These are phyloP conservation scores for Pulveroboletus ravenelii DNA, from an alignment of 768 basidiomycete genomes.

Conservation along the genomic window DNA sequence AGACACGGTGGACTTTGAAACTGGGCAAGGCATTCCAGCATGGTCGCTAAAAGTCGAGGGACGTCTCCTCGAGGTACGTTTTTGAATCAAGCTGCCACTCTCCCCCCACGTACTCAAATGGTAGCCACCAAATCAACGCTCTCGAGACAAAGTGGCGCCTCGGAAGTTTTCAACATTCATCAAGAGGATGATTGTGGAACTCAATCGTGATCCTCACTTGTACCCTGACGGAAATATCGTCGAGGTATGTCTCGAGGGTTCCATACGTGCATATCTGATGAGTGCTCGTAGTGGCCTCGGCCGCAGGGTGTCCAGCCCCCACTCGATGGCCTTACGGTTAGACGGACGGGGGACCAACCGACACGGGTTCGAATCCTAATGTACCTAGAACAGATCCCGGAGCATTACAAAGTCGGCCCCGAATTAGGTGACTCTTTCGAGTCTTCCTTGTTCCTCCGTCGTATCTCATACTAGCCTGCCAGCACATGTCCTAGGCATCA, in stretches of 20 bases:
- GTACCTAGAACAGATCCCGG: conserved; percentile 81
- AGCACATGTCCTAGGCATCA: conserved; percentile 69
- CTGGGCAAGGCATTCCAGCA: conserved; percentile 84
- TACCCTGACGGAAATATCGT: conserved; percentile 86
- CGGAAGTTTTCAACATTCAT: conserved; percentile 86
- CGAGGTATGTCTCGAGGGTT: conserved; percentile 50
- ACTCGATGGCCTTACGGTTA: conserved; percentile 83
- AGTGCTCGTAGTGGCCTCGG: conserved; percentile 53
- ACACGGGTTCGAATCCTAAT: conserved; percentile 81
- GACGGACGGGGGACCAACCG: conserved; percentile 72
- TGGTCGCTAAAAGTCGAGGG: conserved; percentile 90
- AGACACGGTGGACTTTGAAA: conserved; percentile 56
- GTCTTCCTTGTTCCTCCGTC: background rate
- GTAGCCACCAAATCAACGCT: conserved; percentile 57
- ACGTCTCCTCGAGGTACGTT: conserved; percentile 69
- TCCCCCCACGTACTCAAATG: background rate
- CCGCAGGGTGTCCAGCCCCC: conserved; percentile 50
- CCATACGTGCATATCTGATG: background rate
- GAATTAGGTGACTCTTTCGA: conserved; percentile 53
- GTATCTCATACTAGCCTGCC: conserved; percentile 1
- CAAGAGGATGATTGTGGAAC: conserved; percentile 78
- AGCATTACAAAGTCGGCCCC: conserved; percentile 74
- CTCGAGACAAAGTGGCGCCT: conserved; percentile 54
- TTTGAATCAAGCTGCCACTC: background rate
- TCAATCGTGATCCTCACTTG: conserved; percentile 76